Percentiles rank a stretch among this genome's conserved stretches.
Evolutionary conservation across 2,329 filamentous ascomycete species (phyloP).

Genomic region (Phyllosticta citriasiana): DNA sequence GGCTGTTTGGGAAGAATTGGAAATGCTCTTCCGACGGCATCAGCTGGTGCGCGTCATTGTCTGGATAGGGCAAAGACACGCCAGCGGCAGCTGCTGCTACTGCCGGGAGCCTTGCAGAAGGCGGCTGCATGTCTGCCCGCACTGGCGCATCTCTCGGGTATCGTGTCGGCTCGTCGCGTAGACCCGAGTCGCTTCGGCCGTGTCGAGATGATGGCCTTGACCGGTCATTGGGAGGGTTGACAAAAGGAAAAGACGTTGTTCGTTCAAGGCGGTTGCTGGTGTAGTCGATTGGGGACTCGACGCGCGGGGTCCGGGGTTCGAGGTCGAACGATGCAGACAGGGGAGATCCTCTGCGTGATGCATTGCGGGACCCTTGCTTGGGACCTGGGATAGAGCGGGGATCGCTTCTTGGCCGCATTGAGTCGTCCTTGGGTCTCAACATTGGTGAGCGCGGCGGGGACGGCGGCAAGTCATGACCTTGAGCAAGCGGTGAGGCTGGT

Average conservation of each 20-base stretch:
- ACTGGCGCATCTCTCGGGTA: constrained; percentile 7
- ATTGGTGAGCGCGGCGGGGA: constrained; percentile 23
- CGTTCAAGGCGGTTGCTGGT: neutral
- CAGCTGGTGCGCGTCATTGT: constrained; percentile 29
- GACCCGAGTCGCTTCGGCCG: constrained; percentile 19
- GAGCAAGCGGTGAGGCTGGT: constrained; percentile 20
- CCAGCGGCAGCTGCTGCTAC: constrained; percentile 8
- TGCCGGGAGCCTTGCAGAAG: constrained; percentile 20
- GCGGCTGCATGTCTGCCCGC: constrained; percentile 24
- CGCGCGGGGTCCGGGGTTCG: neutral
- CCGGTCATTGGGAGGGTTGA: constrained; percentile 13
- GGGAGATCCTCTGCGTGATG: constrained; percentile 5
- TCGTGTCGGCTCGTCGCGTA: constrained; percentile 17
- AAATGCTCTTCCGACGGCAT: constrained; percentile 36
- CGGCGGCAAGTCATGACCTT: constrained; percentile 5
- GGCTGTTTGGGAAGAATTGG: constrained; percentile 23
- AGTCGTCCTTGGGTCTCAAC: constrained; percentile 17
- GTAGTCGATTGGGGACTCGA: constrained; percentile 2
- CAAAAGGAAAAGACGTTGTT: neutral
- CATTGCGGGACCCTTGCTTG: constrained; percentile 12
- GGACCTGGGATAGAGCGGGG: constrained; percentile 12
- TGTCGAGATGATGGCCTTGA: constrained; percentile 21
- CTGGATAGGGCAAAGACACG: constrained; percentile 34
- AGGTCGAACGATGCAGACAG: neutral
- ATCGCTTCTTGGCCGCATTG: constrained; percentile 15